These are phyloP conservation scores for Penicillium macrosclerotiorum DNA, from an alignment of 495 filamentous ascomycete genomes.

Conservation along the genomic window DNA sequence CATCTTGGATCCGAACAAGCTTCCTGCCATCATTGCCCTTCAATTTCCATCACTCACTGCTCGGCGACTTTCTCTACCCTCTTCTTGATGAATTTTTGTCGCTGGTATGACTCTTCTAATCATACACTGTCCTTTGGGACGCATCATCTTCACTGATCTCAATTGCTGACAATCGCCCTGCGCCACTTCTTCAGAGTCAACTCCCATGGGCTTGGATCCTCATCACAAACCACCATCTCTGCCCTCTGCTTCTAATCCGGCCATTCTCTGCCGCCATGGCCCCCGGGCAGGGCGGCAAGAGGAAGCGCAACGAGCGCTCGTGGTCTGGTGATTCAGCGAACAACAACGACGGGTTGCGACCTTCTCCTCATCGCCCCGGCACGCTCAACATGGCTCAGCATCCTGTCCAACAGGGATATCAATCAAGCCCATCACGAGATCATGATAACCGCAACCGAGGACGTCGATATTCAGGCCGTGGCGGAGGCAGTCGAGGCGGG, in stretches of 20 bases:
- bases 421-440: slow-evolving; percentile 36
- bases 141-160: background rate
- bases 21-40: slow-evolving; percentile 21
- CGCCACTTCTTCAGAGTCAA: slow-evolving; percentile 20
- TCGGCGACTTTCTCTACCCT: background rate
- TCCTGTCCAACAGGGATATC: slow-evolving; percentile 24
- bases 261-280: slow-evolving; percentile 40
- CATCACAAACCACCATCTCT: slow-evolving; percentile 26
- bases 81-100: slow-evolving; percentile 3
- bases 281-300: slow-evolving; percentile 53
- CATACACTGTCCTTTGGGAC: background rate
- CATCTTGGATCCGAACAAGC: slow-evolving; percentile 20
- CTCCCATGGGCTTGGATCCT: slow-evolving; percentile 40
- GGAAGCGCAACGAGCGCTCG: slow-evolving; percentile 56
- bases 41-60: slow-evolving; percentile 17
- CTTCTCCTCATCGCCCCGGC: slow-evolving; percentile 64
- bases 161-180: slow-evolving; percentile 14
- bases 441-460: slow-evolving; percentile 45
- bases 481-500: slow-evolving; percentile 33
- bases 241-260: slow-evolving; percentile 27
- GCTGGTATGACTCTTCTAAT: slow-evolving; percentile 15
- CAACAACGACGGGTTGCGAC: slow-evolving; percentile 53
- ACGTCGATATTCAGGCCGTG: slow-evolving; percentile 44
- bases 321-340: slow-evolving; percentile 48
- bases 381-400: slow-evolving; percentile 59